phyloP scores from a whole-genome alignment of 2,329 filamentous ascomycete genomes.

The Ophiostoma triangulosporum region DNA sequence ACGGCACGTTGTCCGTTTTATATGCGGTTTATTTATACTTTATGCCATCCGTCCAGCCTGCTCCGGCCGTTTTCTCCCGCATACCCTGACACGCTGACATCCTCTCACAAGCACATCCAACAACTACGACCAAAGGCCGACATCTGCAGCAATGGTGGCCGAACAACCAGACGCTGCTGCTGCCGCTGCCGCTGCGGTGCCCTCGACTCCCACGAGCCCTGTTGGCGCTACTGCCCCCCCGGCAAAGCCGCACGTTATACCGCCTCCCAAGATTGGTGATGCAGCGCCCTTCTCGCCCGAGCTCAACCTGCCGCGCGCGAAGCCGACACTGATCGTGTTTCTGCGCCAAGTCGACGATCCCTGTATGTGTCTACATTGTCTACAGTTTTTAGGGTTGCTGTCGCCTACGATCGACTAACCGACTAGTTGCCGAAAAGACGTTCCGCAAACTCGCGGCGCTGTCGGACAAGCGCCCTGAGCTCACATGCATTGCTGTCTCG shows the following conservation, averaged over 20 bases:
- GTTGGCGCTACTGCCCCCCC: conserved; percentile 9
- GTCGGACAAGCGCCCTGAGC: conserved; percentile 33
- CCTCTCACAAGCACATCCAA: neutral
- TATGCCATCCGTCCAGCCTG: too few relatives aligned
- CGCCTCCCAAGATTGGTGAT: conserved; percentile 31
- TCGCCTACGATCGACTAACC: neutral
- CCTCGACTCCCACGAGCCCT: neutral
- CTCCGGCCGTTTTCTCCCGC: neutral
- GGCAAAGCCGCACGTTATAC: conserved; percentile 14
- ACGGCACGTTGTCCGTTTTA: neutral
- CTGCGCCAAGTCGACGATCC: conserved; percentile 63
- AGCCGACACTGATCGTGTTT: conserved; percentile 51
- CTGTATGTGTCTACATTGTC: conserved; percentile 30
- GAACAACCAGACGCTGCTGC: neutral
- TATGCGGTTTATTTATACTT: neutral
- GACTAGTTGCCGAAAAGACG: conserved; percentile 52
- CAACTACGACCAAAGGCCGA: neutral
- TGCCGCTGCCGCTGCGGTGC: neutral
- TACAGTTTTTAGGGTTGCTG: neutral
- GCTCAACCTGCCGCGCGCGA: conserved; percentile 38
- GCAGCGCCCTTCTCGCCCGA: conserved; percentile 40
- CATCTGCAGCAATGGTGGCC: conserved; percentile 11
- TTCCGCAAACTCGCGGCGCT: conserved; percentile 41
- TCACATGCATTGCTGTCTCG: conserved; percentile 49
- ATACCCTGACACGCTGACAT: neutral